A percentile compares a stretch with the other conserved stretches of the same genome.
Conservation (phyloP, 2,329 filamentous ascomycete genomes). For the Lasiodiplodia theobromae region DNA sequence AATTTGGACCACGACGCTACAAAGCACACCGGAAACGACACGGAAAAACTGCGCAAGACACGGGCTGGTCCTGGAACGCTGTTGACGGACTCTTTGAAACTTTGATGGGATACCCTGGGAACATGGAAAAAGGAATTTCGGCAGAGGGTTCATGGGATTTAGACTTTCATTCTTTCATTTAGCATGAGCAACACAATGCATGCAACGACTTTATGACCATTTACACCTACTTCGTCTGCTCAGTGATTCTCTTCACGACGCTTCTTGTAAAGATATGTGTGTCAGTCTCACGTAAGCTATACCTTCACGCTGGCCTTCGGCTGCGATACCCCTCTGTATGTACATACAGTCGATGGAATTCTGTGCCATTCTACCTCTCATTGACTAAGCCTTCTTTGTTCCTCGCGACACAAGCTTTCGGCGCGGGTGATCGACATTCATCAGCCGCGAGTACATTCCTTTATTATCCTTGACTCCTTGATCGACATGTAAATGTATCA, state of each 20-base stretch:
- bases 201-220: slow-evolving; percentile 12
- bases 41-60: not conserved
- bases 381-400: not conserved
- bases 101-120: slow-evolving; percentile 15
- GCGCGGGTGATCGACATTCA: not conserved
- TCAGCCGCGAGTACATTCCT: not conserved
- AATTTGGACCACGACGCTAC: not conserved
- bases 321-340: too few relatives aligned
- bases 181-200: slow-evolving; percentile 8
- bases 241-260: not conserved
- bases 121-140: not conserved
- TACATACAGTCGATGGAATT: too few relatives aligned
- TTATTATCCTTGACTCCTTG: not conserved
- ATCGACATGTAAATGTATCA: not conserved
- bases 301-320: too few relatives aligned
- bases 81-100: not conserved
- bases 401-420: not conserved
- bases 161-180: slow-evolving; percentile 8
- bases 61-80: slow-evolving; percentile 12
- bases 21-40: not conserved
- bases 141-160: not conserved
- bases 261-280: too few relatives aligned
- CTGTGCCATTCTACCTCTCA: too few relatives aligned
- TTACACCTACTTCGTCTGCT: not conserved
- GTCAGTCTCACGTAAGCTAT: too few relatives aligned